Base-by-base conservation (phyloP, 148 eudicot genomes). In the Rhododendron vialii region DNA sequence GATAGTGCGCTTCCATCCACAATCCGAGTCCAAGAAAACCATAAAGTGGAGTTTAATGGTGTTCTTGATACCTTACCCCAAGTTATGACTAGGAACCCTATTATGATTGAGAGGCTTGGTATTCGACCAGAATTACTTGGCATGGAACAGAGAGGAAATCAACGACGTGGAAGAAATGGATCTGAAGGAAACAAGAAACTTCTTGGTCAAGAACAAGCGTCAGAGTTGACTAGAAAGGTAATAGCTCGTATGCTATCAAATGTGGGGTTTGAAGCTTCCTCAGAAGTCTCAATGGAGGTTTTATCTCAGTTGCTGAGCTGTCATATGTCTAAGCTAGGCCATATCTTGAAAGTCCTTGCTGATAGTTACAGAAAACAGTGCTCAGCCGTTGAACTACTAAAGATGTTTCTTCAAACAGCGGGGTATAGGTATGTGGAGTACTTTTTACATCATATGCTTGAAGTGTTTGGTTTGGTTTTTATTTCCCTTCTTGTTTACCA, bases 31-130 rank as follows among this genome's bases (percentile, higher is more conserved):
- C 89, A 89, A 73, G 90, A 89, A 80, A 90, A 85, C 53, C 93
- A 82, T 48, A 90, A 92, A 86, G 87, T 92, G 80, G 94, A 92
- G 84, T 91, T 88, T 86, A 93, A 91, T 91, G 98, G 98, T 78
- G 93, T 95, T 90, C 90, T 97, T 82, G 99, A 97, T 90, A 93
- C 89, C 53, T 91, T 97, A 65, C 99, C 99, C 26, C 92, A 91
- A 88, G 84, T 93, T 55, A 82, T 92, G 82, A 91, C 95, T 79
- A 95, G 92, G 88, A 97, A 92, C 89, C 93, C 98, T 83, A 95
- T 97, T 83, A 94, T 94, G 99, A 94, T 97, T 47, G 98, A 97
- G 92, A 91, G 99, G 88, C 98, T 97, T 87, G 99, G 98, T 82
- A 95, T 95, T 85, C 90, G 93, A 84, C 95, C 96, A 65, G 98